Evolutionary conservation across 345 rosid genomes (phyloP).

Genomic region (Ailanthus altissimus): DNA sequence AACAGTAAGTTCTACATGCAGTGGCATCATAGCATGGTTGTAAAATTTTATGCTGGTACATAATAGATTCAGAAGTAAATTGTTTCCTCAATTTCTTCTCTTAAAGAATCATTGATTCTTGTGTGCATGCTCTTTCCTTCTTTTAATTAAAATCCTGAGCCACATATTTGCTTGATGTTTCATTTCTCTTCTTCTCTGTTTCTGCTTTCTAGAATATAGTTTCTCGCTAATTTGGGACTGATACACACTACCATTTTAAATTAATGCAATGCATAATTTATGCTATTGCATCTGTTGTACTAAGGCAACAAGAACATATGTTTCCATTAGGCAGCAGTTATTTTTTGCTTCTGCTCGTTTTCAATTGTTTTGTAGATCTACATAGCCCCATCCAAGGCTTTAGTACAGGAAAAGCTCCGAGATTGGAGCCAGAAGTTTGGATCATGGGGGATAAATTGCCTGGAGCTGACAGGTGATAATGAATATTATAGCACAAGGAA

Average conservation of each 20-base stretch:
- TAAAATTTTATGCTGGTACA: background rate
- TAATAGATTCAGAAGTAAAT: background rate
- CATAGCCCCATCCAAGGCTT: slow-evolving; percentile 93
- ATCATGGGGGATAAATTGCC: slow-evolving; percentile 74
- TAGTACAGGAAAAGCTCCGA: slow-evolving; percentile 92
- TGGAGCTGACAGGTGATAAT: slow-evolving; percentile 92
- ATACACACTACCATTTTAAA: background rate
- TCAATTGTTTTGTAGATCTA: slow-evolving; percentile 60
- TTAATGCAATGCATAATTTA: background rate
- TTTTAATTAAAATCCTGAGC: background rate
- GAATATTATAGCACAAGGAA: slow-evolving; percentile 68
- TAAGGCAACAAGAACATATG: slow-evolving; percentile 6
- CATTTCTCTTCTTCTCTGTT: background rate
- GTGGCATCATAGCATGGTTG: background rate
- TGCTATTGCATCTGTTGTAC: background rate
- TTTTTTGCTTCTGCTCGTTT: slow-evolving; percentile 19
- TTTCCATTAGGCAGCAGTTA: slow-evolving; percentile 10
- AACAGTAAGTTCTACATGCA: slow-evolving; percentile 51
- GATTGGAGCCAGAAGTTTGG: slow-evolving; percentile 90
- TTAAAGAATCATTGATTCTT: background rate
- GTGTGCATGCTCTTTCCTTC: background rate
- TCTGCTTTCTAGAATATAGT: background rate
- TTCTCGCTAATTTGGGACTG: no score
- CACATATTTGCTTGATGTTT: background rate
- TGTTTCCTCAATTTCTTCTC: background rate